Evolutionary conservation across 1,139 yeast species (phyloP).

Genomic region (Nakaseomyces bracarensis): DNA sequence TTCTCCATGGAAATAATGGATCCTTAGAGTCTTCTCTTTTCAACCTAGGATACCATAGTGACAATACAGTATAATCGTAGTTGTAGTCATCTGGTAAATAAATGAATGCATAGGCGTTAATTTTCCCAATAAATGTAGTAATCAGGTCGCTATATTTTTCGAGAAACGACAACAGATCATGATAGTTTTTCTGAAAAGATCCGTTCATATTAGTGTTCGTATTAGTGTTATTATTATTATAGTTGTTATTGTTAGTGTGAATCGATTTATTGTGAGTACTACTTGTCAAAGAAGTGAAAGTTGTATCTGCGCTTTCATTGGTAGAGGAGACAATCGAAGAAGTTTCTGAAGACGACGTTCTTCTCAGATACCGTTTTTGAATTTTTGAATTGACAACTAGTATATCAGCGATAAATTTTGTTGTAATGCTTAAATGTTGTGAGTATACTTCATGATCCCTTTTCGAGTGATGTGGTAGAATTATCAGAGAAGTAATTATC

Average conservation of each 20-base stretch:
- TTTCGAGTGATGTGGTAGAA: constrained; percentile 13
- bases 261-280: neutral
- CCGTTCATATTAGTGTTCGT: neutral
- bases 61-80: constrained; percentile 20
- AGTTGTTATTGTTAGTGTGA: neutral
- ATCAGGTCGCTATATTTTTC: constrained; percentile 23
- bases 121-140: constrained; percentile 27
- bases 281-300: constrained; percentile 1
- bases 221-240: neutral
- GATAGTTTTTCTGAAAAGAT: neutral
- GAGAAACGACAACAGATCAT: constrained; percentile 6
- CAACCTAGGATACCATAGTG: constrained; percentile 9
- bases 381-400: constrained; percentile 20
- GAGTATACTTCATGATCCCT: constrained; percentile 23
- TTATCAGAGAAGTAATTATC: constrained; percentile 20
- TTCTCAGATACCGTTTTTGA: constrained; percentile 9
- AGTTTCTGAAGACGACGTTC: neutral
- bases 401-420: constrained; percentile 25
- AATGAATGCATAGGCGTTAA: constrained; percentile 28
- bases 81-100: constrained; percentile 24
- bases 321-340: neutral
- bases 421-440: constrained; percentile 24
- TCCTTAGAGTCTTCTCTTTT: constrained; percentile 1
- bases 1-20: constrained; percentile 21
- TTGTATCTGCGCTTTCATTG: constrained; percentile 5